Percentiles rank a stretch among this genome's conserved stretches.
Conservation (phyloP, 208 protist genomes). For the Trypanosoma vivax region DNA sequence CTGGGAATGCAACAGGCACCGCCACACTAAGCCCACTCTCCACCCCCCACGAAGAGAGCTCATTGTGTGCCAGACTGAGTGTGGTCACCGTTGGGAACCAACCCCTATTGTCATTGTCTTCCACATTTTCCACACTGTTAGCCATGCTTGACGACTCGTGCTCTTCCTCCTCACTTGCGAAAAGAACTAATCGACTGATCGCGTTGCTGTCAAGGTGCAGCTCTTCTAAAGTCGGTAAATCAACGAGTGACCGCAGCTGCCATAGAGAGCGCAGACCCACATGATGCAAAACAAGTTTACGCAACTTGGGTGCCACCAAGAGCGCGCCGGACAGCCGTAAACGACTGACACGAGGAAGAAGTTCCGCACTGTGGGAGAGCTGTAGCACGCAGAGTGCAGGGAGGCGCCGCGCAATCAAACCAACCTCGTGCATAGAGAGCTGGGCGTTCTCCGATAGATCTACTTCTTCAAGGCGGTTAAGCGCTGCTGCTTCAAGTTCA, state of each 20-base stretch:
- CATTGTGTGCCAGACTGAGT: conserved; percentile 76
- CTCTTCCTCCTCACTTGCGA: conserved; percentile 5
- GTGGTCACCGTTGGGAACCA: conserved; percentile 53
- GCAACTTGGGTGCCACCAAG: conserved; percentile 33
- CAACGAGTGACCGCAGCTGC: conserved; percentile 45
- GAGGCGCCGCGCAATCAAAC: conserved; percentile 44
- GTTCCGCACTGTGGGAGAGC: conserved; percentile 45
- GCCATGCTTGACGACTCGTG: too few relatives aligned
- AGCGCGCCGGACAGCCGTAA: neutral
- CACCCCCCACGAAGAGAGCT: conserved; percentile 43
- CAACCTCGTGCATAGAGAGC: conserved; percentile 50
- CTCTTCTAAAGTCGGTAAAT: conserved; percentile 47
- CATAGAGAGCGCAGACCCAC: conserved; percentile 48
- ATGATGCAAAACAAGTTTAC: conserved; percentile 78
- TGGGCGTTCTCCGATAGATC: conserved; percentile 65
- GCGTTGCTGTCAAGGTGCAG: conserved; percentile 78
- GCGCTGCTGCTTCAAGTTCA: conserved; percentile 32
- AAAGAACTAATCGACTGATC: conserved; percentile 28
- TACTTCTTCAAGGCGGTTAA: conserved; percentile 50
- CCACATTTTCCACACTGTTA: neutral
- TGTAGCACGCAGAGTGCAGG: conserved; percentile 54
- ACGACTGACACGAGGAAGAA: conserved; percentile 25
- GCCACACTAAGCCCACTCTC: conserved; percentile 35
- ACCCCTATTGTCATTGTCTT: neutral
- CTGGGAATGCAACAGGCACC: conserved; percentile 46